Conservation (phyloP, 192 early-diverging fungal genomes). For the Coemansia sp. region DNA sequence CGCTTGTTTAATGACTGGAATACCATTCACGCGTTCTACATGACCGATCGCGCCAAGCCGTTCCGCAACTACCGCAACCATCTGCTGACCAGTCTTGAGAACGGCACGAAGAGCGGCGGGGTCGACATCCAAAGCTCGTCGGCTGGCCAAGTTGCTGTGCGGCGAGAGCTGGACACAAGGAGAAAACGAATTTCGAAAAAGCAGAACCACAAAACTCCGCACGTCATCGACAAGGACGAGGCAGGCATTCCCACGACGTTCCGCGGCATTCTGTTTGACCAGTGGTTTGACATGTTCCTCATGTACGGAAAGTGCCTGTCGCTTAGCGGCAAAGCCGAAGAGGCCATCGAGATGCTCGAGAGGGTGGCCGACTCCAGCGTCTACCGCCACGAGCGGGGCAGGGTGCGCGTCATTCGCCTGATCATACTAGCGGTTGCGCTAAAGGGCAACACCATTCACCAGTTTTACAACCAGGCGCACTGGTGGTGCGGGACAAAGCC, state of each 20-base stretch:
- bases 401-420: conserved; percentile 19
- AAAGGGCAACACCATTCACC: conserved; percentile 1
- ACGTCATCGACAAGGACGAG: background rate
- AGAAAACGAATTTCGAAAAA: conserved; percentile 35
- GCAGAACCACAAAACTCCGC: background rate
- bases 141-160: conserved; percentile 28
- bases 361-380: conserved; percentile 40
- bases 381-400: conserved; percentile 9
- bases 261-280: conserved; percentile 42
- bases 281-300: conserved; percentile 55
- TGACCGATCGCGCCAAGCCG: conserved; percentile 15
- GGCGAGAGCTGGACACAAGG: conserved; percentile 38
- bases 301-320: conserved; percentile 42
- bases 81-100: conserved; percentile 27
- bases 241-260: conserved; percentile 35
- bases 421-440: conserved; percentile 32
- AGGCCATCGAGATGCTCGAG: conserved; percentile 40
- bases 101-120: conserved; percentile 12
- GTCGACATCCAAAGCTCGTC: conserved; percentile 1
- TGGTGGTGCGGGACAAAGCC: conserved; percentile 50
- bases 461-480: conserved; percentile 35
- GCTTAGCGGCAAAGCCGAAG: conserved; percentile 9
- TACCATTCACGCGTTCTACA: conserved; percentile 38
- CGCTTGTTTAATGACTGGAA: conserved; percentile 47
- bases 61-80: conserved; percentile 45